These are phyloP conservation scores for Cutaneotrichosporon cavernicola DNA, from an alignment of 1,284 basidiomycete genomes.

Conservation along the genomic window DNA sequence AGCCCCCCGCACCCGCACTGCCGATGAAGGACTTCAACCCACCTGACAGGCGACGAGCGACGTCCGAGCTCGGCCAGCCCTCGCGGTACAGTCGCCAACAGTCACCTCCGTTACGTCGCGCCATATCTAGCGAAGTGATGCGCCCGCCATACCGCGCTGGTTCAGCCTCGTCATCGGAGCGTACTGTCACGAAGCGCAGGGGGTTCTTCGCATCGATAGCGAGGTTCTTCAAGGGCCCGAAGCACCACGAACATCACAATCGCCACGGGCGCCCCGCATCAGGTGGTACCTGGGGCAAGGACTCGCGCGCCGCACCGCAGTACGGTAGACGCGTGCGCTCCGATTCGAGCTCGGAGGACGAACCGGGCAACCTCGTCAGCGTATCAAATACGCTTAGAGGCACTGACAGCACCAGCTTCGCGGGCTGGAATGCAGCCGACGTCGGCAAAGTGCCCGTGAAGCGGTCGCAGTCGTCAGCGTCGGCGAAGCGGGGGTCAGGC, in stretches of 20 bases:
- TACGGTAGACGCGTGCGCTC: conserved; percentile 30
- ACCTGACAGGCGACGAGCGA: conserved; percentile 34
- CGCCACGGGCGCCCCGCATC: conserved; percentile 14
- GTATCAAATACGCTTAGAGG: conserved; percentile 44
- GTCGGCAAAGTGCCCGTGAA: conserved; percentile 34
- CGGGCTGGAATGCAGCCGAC: conserved; percentile 42
- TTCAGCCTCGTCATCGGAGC: conserved; percentile 42
- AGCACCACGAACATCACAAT: conserved; percentile 15
- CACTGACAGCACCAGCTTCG: not conserved
- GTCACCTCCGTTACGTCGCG: conserved; percentile 33
- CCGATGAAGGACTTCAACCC: conserved; percentile 7
- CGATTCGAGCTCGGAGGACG: conserved; percentile 46
- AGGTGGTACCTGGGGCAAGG: not conserved
- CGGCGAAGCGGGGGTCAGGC: conserved; percentile 33
- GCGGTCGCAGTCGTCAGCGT: conserved; percentile 26
- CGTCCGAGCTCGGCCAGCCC: conserved; percentile 41
- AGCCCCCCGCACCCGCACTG: not conserved
- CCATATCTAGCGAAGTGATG: conserved; percentile 39
- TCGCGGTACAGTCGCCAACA: conserved; percentile 14
- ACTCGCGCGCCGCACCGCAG: conserved; percentile 2
- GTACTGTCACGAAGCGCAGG: conserved; percentile 32
- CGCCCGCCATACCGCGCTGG: conserved; percentile 18
- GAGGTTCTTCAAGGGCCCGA: conserved; percentile 42
- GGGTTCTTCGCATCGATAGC: conserved; percentile 51
- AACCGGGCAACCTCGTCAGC: conserved; percentile 41